These are phyloP conservation scores for Chaetomium tenue DNA, from an alignment of 495 filamentous ascomycete genomes.

Conservation along the genomic window DNA sequence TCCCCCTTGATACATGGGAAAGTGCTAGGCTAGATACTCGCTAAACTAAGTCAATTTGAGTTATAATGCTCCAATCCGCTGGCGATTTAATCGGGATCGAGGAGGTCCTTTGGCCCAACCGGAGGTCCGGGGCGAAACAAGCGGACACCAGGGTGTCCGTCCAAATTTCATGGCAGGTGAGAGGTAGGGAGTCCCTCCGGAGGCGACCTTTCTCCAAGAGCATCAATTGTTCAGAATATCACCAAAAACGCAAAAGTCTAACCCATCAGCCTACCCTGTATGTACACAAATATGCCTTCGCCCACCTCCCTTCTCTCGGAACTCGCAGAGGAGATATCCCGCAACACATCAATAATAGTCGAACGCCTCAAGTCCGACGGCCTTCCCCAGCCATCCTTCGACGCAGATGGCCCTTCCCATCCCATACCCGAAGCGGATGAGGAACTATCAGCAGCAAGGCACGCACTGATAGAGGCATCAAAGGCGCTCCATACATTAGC, in stretches of 20 bases:
- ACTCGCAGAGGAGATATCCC: constrained; percentile 19
- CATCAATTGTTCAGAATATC: too few species aligned
- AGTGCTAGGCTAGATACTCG: background rate
- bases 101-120: background rate
- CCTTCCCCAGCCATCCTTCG: constrained; percentile 25
- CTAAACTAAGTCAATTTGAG: background rate
- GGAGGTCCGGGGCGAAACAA: background rate
- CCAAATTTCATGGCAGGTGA: too few species aligned
- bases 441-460: constrained; percentile 9
- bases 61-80: too few species aligned
- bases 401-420: constrained; percentile 15
- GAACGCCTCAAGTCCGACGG: constrained; percentile 11
- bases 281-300: background rate
- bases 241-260: background rate
- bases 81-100: too few species aligned
- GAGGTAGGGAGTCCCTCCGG: background rate
- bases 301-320: background rate
- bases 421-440: constrained; percentile 9
- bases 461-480: constrained; percentile 23
- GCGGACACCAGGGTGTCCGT: background rate
- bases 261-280: background rate
- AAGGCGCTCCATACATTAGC: constrained; percentile 25
- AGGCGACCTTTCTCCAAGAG: too few species aligned
- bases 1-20: background rate
- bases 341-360: constrained; percentile 9